phyloP scores from a whole-genome alignment of 805 yeast species.

The Komagataella kurtzmanii region DNA sequence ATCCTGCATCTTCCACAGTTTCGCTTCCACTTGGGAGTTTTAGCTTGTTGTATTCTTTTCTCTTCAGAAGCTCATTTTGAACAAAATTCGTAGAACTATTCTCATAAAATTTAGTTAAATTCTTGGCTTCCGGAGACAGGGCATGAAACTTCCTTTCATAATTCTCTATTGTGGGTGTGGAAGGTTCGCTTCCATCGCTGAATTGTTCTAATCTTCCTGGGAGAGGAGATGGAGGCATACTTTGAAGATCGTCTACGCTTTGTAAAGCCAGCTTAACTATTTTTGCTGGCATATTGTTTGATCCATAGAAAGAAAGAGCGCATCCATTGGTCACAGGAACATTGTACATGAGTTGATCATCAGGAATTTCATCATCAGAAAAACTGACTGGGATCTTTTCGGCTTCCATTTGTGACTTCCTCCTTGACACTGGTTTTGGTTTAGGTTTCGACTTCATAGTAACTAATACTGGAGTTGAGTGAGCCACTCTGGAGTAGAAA shows the following conservation, averaged over 20 bases:
- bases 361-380: constrained; percentile 22
- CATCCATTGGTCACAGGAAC: constrained; percentile 33
- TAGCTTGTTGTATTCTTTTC: constrained; percentile 7
- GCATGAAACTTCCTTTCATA: constrained; percentile 8
- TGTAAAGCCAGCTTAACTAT: constrained; percentile 3
- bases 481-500: neutral
- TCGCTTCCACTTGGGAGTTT: constrained; percentile 18
- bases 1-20: constrained; percentile 23
- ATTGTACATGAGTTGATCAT: constrained; percentile 31
- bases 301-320: constrained; percentile 14
- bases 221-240: constrained; percentile 33
- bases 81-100: constrained; percentile 21
- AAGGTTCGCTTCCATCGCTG: neutral
- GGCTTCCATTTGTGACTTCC: neutral
- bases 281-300: constrained; percentile 1
- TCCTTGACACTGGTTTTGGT: neutral
- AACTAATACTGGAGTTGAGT: neutral
- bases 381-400: neutral
- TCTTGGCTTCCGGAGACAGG: constrained; percentile 22
- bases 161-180: neutral
- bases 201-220: constrained; percentile 12
- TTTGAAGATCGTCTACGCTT: constrained; percentile 4
- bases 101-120: constrained; percentile 27
- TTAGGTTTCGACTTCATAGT: neutral
- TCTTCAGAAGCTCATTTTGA: constrained; percentile 20